Base-by-base conservation (phyloP, 441 rosid species). In the Raphanus hybrid region DNA sequence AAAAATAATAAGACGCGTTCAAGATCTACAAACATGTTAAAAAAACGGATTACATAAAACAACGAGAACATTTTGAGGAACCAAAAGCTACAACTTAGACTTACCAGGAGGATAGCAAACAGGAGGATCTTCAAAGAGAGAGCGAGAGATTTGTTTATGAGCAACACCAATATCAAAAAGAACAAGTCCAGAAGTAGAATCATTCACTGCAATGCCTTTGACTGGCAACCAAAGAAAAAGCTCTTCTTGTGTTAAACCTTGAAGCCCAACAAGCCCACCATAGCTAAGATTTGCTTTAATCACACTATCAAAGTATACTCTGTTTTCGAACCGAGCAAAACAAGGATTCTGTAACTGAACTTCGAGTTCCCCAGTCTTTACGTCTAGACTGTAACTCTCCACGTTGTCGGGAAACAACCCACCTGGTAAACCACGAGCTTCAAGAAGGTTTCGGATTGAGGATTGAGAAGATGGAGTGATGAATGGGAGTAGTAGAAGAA, bases 41-140 rank as follows among this genome's bases (percentile, higher is more conserved):
- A 12, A 29, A 60, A 60, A 60, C 37, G 10, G 3, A 54, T 50
- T 18, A 8, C 67, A 16, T 8, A n/a, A 29, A 29, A 16, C 15
- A 50, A 10, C n/a, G 48, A 41, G 3, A 10, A 54, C 16, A 45
- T 67, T 35, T 23, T 26, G 37, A 16, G 16, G 52, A 76, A 57
- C 29, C 5, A 48, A 8, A 37, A 64, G 62, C 15, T 48, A 48
- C 0, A 8, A 57, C 8, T 34, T 29, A 29, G 10, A 64, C 73
- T 54, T 23, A 80, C 92, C 93, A 80, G 80, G 89, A 20, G 87
- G 87, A 71, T 84, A 87, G 79, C 98, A 94, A 75, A 84, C 85
- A 52, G 97, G 97, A 76, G 98, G 98, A 61, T 86, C 90, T 91
- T 94, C 98, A 77, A 93, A 90, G 41, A 94, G 88, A 81, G 97